These are phyloP conservation scores for Pseudogymnoascus sp. DNA, from an alignment of 2,329 filamentous ascomycete species.

Conservation along the genomic window DNA sequence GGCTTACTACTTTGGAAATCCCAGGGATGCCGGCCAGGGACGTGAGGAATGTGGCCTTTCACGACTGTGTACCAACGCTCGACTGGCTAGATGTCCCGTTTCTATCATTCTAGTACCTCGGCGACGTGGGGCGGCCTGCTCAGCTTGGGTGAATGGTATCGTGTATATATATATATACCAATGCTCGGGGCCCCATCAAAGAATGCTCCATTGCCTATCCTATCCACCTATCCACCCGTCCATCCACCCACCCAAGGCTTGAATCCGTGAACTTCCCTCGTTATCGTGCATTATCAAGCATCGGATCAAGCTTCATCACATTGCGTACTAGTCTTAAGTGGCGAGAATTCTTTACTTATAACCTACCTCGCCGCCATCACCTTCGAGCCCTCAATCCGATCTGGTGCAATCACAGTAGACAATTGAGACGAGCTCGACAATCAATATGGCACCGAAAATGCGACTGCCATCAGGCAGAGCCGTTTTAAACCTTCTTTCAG, in stretches of 20 bases:
- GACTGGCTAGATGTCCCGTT: not conserved
- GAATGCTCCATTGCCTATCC: not conserved
- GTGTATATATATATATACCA: conserved; percentile 4
- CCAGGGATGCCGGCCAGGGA: not conserved
- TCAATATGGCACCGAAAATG: not conserved
- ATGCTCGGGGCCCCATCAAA: not conserved
- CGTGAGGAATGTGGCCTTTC: not conserved
- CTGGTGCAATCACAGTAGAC: not conserved
- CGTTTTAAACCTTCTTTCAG: conserved; percentile 42
- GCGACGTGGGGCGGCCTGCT: not conserved
- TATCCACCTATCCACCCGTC: not conserved
- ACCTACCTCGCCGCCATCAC: not conserved
- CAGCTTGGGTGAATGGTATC: not conserved
- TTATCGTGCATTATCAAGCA: not conserved
- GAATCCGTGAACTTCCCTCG: not conserved
- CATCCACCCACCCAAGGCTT: not conserved
- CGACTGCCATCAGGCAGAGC: not conserved
- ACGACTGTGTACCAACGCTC: not conserved
- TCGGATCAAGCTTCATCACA: not conserved
- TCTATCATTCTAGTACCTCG: not conserved
- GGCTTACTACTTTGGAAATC: not conserved
- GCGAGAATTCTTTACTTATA: not conserved
- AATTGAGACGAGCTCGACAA: not conserved
- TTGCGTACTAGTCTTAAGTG: not conserved
- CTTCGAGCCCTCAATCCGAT: not conserved